These are phyloP conservation scores for Taphrina populina DNA, from an alignment of 1,139 yeast species.

Conservation along the genomic window DNA sequence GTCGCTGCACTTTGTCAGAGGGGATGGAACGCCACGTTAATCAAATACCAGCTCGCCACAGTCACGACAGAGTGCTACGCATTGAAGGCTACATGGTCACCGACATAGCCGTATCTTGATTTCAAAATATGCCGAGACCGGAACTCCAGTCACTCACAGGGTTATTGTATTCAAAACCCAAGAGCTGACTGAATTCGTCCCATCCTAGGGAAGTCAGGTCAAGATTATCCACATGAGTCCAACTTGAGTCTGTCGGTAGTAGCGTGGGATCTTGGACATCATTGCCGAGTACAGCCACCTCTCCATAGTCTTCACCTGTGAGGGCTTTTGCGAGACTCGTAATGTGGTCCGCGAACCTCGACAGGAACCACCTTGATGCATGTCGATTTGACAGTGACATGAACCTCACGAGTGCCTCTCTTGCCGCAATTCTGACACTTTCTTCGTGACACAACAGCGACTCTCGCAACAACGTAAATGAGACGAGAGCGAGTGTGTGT, in stretches of 20 bases:
- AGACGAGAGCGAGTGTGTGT: neutral
- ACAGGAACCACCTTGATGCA: slow-evolving; percentile 1
- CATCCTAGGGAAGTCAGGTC: slow-evolving; percentile 3
- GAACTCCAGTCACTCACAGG: slow-evolving; percentile 1
- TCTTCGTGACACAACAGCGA: slow-evolving; percentile 4
- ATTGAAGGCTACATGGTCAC: slow-evolving; percentile 11
- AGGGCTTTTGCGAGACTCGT: slow-evolving; percentile 1
- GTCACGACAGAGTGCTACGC: slow-evolving; percentile 12
- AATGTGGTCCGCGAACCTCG: neutral
- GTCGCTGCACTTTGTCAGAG: neutral
- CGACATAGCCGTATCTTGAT: too few relatives aligned
- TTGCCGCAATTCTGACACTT: neutral
- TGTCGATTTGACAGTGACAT: slow-evolving; percentile 1
- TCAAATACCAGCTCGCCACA: neutral
- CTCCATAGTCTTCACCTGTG: slow-evolving; percentile 11
- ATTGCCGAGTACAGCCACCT: neutral
- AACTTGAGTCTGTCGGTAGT: neutral
- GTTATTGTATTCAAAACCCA: slow-evolving; percentile 4
- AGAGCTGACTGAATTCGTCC: slow-evolving; percentile 13
- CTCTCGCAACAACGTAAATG: slow-evolving; percentile 5
- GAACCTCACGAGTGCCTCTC: neutral
- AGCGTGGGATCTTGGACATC: neutral
- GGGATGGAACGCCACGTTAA: slow-evolving; percentile 2
- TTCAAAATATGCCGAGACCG: neutral
- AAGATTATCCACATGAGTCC: neutral